phyloP scores from a whole-genome alignment of 2,329 filamentous ascomycete species.

The Pleoardoris graminearum region DNA sequence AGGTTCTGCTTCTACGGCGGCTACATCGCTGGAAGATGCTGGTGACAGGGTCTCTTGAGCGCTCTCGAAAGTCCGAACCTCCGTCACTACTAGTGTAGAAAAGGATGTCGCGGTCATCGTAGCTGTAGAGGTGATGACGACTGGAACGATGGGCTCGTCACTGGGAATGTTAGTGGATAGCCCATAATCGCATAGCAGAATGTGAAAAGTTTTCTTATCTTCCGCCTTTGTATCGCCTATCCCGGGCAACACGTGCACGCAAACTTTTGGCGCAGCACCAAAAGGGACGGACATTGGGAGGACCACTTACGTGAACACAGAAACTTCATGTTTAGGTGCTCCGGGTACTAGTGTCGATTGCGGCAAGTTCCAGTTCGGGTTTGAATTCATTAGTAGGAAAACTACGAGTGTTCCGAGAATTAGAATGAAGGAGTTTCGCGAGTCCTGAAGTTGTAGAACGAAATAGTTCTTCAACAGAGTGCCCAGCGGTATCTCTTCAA shows the following conservation, averaged over 20 bases:
- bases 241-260: too few relatives aligned
- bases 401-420: conserved; percentile 51
- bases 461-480: conserved; percentile 59
- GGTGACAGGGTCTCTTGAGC: not conserved
- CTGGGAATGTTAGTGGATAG: too few relatives aligned
- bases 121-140: conserved; percentile 24
- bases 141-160: not conserved
- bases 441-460: conserved; percentile 56
- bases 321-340: not conserved
- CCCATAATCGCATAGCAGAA: too few relatives aligned
- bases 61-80: conserved; percentile 7
- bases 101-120: conserved; percentile 32
- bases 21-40: too few relatives aligned
- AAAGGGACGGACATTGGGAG: too few relatives aligned
- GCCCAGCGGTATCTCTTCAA: conserved; percentile 54
- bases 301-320: too few relatives aligned
- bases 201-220: too few relatives aligned
- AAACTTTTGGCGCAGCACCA: too few relatives aligned
- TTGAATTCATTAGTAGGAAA: conserved; percentile 42
- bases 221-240: too few relatives aligned
- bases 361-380: conserved; percentile 12
- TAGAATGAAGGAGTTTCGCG: conserved; percentile 56
- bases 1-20: too few relatives aligned
- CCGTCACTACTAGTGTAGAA: conserved; percentile 33
- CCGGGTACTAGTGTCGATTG: conserved; percentile 4